Evolutionary conservation across 2,329 filamentous ascomycete species (phyloP).

Genomic region (Claviceps spartinae): DNA sequence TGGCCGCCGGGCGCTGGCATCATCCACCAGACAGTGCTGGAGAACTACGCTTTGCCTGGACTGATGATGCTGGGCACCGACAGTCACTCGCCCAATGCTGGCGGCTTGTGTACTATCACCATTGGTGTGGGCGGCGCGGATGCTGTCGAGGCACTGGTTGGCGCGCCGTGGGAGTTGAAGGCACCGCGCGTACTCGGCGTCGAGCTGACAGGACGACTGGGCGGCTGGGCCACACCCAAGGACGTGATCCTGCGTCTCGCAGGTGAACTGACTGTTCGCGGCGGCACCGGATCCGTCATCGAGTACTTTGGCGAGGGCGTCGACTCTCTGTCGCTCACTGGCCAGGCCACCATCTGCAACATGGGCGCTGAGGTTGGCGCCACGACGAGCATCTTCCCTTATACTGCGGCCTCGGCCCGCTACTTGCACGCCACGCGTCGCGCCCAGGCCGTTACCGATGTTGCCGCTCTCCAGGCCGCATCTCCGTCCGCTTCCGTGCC

Average conservation of each 20-base stretch:
- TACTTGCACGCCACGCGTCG: constrained; percentile 75
- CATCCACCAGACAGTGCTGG: constrained; percentile 93
- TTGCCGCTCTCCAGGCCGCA: constrained; percentile 45
- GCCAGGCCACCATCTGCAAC: constrained; percentile 84
- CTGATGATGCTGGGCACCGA: constrained; percentile 99
- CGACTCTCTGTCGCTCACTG: constrained; percentile 76
- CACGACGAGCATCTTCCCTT: constrained; percentile 93
- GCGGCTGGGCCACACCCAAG: constrained; percentile 87
- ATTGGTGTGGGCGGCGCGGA: constrained; percentile 97
- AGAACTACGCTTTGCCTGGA: constrained; percentile 95
- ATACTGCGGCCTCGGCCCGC: constrained; percentile 66
- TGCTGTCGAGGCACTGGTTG: constrained; percentile 90
- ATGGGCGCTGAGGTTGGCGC: constrained; percentile 88
- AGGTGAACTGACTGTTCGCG: constrained; percentile 79
- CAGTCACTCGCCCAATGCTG: constrained; percentile 95
- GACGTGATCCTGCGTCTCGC: constrained; percentile 87
- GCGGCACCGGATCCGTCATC: constrained; percentile 87
- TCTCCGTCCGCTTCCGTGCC: constrained; percentile 54
- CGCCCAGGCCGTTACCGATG: constrained; percentile 49
- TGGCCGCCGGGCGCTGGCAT: constrained; percentile 91
- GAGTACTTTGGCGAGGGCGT: constrained; percentile 91
- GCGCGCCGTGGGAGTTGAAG: constrained; percentile 95
- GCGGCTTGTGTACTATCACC: constrained; percentile 81
- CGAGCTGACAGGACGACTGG: constrained; percentile 67
- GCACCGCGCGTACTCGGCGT: constrained; percentile 85